phyloP scores from a whole-genome alignment of 495 filamentous ascomycete genomes.

The Venustampulla echinocandica region DNA sequence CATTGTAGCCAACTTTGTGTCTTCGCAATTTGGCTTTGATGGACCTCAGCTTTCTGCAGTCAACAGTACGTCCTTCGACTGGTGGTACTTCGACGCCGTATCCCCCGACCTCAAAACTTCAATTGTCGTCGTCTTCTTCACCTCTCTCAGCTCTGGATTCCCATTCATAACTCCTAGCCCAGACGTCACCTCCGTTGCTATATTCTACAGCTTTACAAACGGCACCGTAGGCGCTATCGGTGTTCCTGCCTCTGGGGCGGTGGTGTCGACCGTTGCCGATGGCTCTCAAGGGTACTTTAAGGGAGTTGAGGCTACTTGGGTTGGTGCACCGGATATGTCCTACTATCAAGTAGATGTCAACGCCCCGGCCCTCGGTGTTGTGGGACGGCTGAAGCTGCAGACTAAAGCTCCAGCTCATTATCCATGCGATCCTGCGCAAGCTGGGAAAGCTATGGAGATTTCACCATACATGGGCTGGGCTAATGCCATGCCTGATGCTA shows the following conservation, averaged over 20 bases:
- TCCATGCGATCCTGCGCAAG: conserved; percentile 20
- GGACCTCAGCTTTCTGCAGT: conserved; percentile 24
- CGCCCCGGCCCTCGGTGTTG: conserved; percentile 4
- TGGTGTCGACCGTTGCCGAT: conserved; percentile 1
- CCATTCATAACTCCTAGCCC: conserved; percentile 10
- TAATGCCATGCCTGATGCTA: conserved; percentile 28
- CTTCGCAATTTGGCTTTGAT: conserved; percentile 17
- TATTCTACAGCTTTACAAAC: conserved; percentile 2
- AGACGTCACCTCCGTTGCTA: background rate
- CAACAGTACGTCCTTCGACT: conserved; percentile 30
- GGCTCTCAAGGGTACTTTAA: conserved; percentile 1
- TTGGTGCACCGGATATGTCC: background rate
- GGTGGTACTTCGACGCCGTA: conserved; percentile 37
- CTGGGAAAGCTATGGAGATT: conserved; percentile 21
- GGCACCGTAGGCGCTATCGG: background rate
- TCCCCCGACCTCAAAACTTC: conserved; percentile 7
- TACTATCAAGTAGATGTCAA: conserved; percentile 5
- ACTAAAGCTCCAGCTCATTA: conserved; percentile 9
- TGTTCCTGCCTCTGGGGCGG: background rate
- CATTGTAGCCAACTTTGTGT: background rate
- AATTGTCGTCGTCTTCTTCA: conserved; percentile 27
- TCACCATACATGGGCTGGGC: conserved; percentile 32
- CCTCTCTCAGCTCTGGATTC: conserved; percentile 20
- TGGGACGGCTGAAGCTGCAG: conserved; percentile 7
- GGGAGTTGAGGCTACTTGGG: background rate